Percentiles rank a stretch among this genome's conserved stretches.
phyloP scores from a whole-genome alignment of 164 flowering plant genomes.

The Amborella trichopoda region DNA sequence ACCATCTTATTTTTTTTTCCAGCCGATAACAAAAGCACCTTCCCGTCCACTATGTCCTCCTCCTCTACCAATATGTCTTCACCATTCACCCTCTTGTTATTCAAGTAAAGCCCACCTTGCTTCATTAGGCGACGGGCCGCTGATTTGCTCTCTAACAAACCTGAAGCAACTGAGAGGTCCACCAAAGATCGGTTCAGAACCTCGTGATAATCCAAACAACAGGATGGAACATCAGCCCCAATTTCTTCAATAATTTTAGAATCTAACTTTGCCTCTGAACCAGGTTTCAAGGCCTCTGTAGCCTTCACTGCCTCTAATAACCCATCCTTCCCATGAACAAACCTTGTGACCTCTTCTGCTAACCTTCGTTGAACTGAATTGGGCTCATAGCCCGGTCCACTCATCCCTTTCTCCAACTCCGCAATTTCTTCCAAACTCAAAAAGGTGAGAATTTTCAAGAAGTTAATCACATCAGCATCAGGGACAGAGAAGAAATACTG shows the following conservation, averaged over 20 bases:
- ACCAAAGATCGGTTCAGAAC: constrained; percentile 39
- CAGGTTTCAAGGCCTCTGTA: constrained; percentile 73
- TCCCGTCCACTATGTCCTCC: constrained; percentile 65
- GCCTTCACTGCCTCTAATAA: constrained; percentile 64
- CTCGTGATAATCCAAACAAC: constrained; percentile 31
- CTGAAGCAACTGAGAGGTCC: constrained; percentile 62
- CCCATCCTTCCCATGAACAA: constrained; percentile 79
- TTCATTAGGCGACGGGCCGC: constrained; percentile 66
- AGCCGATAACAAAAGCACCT: constrained; percentile 60
- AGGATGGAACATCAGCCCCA: constrained; percentile 66
- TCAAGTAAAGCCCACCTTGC: constrained; percentile 80
- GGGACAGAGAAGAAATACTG: constrained; percentile 81
- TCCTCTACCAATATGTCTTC: constrained; percentile 53
- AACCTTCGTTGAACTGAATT: constrained; percentile 58
- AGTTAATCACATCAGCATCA: constrained; percentile 62
- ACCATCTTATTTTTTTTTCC: constrained; percentile 84
- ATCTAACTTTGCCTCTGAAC: constrained; percentile 60
- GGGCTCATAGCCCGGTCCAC: constrained; percentile 40
- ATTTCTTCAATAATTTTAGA: constrained; percentile 50
- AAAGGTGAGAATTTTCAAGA: constrained; percentile 62
- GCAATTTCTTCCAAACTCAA: constrained; percentile 50
- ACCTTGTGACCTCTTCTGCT: constrained; percentile 75
- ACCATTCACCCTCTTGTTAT: constrained; percentile 52
- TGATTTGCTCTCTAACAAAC: constrained; percentile 63
- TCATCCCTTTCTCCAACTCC: constrained; percentile 48